Evolutionary conservation across 305 asterid species (phyloP).

Genomic region (Fraxinus paxiana): DNA sequence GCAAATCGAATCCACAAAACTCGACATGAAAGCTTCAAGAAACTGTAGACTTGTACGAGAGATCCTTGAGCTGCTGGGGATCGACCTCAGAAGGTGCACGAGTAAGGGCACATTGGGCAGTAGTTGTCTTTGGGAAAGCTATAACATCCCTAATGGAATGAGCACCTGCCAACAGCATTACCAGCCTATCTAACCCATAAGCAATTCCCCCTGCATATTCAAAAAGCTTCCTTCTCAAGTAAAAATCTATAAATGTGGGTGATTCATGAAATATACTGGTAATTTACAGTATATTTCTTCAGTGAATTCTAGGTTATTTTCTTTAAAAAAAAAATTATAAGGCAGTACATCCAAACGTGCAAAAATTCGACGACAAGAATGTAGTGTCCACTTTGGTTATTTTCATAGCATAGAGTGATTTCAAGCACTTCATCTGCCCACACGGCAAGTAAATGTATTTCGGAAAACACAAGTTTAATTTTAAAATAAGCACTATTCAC

Average conservation of each 20-base stretch:
- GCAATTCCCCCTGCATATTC: conserved; percentile 80
- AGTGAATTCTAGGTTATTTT: background rate
- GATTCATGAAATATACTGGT: background rate
- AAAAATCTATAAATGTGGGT: background rate
- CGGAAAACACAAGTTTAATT: background rate
- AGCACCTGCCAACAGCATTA: conserved; percentile 78
- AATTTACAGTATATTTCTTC: background rate
- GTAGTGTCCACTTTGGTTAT: background rate
- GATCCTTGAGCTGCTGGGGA: conserved; percentile 75
- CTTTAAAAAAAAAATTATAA: background rate
- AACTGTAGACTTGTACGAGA: conserved; percentile 39
- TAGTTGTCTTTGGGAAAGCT: conserved; percentile 91
- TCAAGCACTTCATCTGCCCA: background rate
- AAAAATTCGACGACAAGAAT: background rate
- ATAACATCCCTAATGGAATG: conserved; percentile 86
- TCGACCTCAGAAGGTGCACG: conserved; percentile 82
- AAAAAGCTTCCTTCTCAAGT: background rate
- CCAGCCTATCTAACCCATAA: conserved; percentile 78
- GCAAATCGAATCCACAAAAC: background rate
- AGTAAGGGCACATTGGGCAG: conserved; percentile 90
- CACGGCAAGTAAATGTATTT: background rate
- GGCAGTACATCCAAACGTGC: background rate
- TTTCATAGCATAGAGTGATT: background rate
- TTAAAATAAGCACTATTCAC: background rate
- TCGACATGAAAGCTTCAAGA: background rate